Base-by-base conservation (phyloP, 495 filamentous ascomycete species). In the Penicillium steckii region DNA sequence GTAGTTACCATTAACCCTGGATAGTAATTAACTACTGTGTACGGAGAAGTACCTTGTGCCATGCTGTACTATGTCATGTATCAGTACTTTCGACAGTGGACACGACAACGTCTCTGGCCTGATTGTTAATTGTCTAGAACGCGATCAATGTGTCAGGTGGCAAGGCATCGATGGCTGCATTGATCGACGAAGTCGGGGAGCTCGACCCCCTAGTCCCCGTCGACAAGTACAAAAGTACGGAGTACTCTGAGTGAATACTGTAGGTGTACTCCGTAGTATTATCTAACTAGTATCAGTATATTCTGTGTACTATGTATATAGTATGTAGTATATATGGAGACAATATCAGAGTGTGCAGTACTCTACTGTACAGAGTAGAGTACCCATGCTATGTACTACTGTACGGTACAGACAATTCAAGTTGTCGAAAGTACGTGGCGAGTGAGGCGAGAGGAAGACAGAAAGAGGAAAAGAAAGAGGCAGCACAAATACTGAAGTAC, bases 171-270 rank as follows among this genome's bases (percentile, higher is more conserved):
- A 46, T 38, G 44, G 55, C 51, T 62, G 59, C 59, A 62, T 44
- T 53, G 59, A 62, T 65, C 59, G 60, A 55, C 59, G 44, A 48
- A 40, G 32, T 52, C 60, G 57, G 60, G 60, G 52, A 53, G 46
- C 8, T 24, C 13, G 4, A 43, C 12, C 45, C n/a, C 42, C 43
- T 37, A 38, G 51, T 56, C 60, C 54, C 60, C 60, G 62, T 53
- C 42, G 27, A 32, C 30, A n/a, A 40, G 15, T 26, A 29, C 43
- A 9, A 30, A 40, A 41, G 38, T 41, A 37, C 33, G 33, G 15
- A 17, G 15, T 13, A n/a, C 6, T 15, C 33, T 37, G 33, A 13
- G 15, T 37, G n/a, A 37, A 37, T 37, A 15, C 7, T 37, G 33
- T 37, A 37, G 12, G 30, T 33, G 15, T 37, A n/a, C n/a, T n/a